phyloP scores from a whole-genome alignment of 2,329 filamentous ascomycete species.

The Sporothrix schenckii region DNA sequence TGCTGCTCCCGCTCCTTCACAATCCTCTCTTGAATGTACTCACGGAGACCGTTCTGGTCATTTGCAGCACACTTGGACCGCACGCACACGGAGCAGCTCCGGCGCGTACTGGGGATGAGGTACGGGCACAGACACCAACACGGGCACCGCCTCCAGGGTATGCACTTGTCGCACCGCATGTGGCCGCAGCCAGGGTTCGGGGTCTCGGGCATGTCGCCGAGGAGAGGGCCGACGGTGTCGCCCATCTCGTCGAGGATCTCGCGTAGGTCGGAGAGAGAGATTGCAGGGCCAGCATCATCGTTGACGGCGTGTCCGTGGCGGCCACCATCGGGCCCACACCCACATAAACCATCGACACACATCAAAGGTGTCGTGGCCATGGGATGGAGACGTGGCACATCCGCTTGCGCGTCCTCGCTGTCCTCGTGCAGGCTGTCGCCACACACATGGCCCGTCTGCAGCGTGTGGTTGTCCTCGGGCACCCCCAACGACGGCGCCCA shows the following conservation, averaged over 20 bases:
- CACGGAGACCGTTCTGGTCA: neutral
- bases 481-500: neutral
- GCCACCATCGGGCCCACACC: neutral
- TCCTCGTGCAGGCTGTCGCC: neutral
- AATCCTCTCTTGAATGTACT: neutral
- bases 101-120: neutral
- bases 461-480: neutral
- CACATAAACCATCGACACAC: neutral
- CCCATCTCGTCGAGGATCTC: neutral
- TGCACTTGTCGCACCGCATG: neutral
- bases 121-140: neutral
- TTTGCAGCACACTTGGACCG: neutral
- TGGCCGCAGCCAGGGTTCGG: neutral
- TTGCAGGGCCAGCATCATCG: neutral
- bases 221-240: neutral
- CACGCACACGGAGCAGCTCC: neutral
- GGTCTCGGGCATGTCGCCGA: neutral
- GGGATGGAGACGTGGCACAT: neutral
- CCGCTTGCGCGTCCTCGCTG: neutral
- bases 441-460: neutral
- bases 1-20: neutral
- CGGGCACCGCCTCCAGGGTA: slow-evolving; percentile 9
- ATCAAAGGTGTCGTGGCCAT: neutral
- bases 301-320: neutral
- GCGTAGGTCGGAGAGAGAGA: neutral